These are phyloP conservation scores for Sungouiella blattae DNA, from an alignment of 805 yeast species.

Conservation along the genomic window DNA sequence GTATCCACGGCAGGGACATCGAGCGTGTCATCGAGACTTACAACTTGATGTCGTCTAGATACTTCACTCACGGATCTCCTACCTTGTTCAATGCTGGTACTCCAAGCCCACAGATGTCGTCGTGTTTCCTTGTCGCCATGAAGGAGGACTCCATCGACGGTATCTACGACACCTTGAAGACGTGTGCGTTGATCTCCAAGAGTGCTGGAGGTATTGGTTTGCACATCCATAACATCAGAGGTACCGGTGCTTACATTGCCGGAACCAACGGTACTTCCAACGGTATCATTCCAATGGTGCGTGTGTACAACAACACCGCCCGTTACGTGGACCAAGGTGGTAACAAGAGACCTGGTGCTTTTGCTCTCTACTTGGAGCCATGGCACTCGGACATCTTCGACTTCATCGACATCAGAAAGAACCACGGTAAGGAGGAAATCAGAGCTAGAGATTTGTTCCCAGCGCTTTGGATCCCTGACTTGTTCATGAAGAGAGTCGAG, in stretches of 20 bases:
- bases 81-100: constrained; percentile 63
- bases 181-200: constrained; percentile 60
- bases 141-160: constrained; percentile 62
- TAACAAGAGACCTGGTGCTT: constrained; percentile 63
- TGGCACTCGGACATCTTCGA: constrained; percentile 63
- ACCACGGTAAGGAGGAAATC: constrained; percentile 62
- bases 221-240: constrained; percentile 57
- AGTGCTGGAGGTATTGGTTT: constrained; percentile 64
- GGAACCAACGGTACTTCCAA: constrained; percentile 63
- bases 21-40: constrained; percentile 52
- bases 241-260: constrained; percentile 59
- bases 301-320: constrained; percentile 62
- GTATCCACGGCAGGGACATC: constrained; percentile 56
- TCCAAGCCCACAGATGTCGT: constrained; percentile 57
- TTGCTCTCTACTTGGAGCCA: constrained; percentile 59
- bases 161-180: constrained; percentile 57
- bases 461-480: constrained; percentile 61
- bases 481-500: constrained; percentile 61
- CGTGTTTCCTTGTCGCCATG: constrained; percentile 63
- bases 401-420: constrained; percentile 56
- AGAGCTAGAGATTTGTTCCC: constrained; percentile 63
- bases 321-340: constrained; percentile 67
- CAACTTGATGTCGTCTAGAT: constrained; percentile 56
- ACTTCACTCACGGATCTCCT: constrained; percentile 61
- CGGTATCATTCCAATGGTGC: constrained; percentile 60